Percentiles rank a stretch among this genome's conserved stretches.
Evolutionary conservation across 2,329 filamentous ascomycete genomes (phyloP).

Genomic region (Onygenales sp.): DNA sequence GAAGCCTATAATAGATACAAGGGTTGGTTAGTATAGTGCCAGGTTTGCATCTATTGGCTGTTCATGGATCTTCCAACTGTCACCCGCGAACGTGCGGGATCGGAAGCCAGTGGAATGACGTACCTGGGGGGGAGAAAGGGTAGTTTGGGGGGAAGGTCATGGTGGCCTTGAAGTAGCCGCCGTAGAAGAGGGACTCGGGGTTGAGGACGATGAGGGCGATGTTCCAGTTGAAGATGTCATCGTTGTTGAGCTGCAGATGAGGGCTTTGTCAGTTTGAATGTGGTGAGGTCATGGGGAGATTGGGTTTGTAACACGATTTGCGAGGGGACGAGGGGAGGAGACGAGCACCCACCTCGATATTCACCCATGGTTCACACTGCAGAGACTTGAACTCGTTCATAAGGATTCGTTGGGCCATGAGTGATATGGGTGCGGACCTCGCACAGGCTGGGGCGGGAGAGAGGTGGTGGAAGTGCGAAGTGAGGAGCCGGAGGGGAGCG

Average conservation of each 20-base stretch:
- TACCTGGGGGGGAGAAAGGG: conserved; percentile 71
- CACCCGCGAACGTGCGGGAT: not conserved
- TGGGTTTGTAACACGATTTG: too few relatives aligned
- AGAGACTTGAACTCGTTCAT: conserved; percentile 81
- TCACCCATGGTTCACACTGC: conserved; percentile 84
- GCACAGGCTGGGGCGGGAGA: not conserved
- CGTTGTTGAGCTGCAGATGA: conserved; percentile 57
- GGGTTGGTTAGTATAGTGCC: not conserved
- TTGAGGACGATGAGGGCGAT: conserved; percentile 89
- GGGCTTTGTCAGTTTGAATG: not conserved
- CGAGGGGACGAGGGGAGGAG: not conserved
- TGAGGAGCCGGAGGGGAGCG: not conserved
- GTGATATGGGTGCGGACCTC: not conserved
- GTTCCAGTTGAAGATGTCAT: conserved; percentile 81
- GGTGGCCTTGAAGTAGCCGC: conserved; percentile 82
- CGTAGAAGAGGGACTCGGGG: conserved; percentile 81
- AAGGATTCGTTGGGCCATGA: conserved; percentile 64
- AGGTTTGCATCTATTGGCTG: too few relatives aligned
- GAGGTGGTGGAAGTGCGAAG: not conserved
- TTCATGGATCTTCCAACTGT: not conserved
- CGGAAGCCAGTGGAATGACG: conserved; percentile 8
- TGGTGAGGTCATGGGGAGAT: not conserved
- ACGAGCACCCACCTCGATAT: conserved; percentile 59
- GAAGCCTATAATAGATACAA: conserved; percentile 51
- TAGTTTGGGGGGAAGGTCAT: conserved; percentile 87